phyloP scores from a whole-genome alignment of 768 basidiomycete genomes.

The Mycena galericulata region DNA sequence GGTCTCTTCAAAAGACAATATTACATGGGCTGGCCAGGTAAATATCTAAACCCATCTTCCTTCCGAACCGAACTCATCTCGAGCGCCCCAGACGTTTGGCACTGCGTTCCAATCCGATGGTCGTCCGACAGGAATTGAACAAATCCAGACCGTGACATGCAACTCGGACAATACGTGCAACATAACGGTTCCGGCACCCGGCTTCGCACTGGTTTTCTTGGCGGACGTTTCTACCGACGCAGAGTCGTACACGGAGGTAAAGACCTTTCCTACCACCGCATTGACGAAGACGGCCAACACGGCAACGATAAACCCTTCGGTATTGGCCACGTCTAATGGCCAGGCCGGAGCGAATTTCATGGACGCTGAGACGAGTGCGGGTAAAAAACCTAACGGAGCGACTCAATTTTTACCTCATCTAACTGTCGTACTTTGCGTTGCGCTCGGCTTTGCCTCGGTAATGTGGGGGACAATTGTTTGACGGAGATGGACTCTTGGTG shows the following conservation, averaged over 20 bases:
- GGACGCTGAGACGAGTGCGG: constrained; percentile 21
- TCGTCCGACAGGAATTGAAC: constrained; percentile 64
- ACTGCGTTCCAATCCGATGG: constrained; percentile 75
- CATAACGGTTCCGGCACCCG: constrained; percentile 75
- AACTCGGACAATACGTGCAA: constrained; percentile 66
- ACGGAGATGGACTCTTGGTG: background rate
- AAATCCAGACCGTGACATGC: constrained; percentile 72
- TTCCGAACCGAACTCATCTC: constrained; percentile 39
- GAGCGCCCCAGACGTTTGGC: constrained; percentile 61
- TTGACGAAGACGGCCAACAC: constrained; percentile 31
- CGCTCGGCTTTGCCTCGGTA: constrained; percentile 18
- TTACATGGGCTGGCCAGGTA: constrained; percentile 74
- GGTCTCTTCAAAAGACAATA: constrained; percentile 66
- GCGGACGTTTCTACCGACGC: constrained; percentile 52
- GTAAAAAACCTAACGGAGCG: constrained; percentile 21
- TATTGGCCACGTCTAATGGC: constrained; percentile 33
- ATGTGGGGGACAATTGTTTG: constrained; percentile 15
- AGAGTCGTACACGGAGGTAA: constrained; percentile 24
- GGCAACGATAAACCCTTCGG: constrained; percentile 12
- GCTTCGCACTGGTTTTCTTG: constrained; percentile 83
- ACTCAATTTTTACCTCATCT: constrained; percentile 20
- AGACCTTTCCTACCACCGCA: constrained; percentile 30
- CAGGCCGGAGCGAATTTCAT: constrained; percentile 32
- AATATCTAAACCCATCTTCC: constrained; percentile 15
- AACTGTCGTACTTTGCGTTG: constrained; percentile 1